Evolutionary conservation across 805 yeast genomes (phyloP).

Genomic region (Scheffersomyces ergatensis): DNA sequence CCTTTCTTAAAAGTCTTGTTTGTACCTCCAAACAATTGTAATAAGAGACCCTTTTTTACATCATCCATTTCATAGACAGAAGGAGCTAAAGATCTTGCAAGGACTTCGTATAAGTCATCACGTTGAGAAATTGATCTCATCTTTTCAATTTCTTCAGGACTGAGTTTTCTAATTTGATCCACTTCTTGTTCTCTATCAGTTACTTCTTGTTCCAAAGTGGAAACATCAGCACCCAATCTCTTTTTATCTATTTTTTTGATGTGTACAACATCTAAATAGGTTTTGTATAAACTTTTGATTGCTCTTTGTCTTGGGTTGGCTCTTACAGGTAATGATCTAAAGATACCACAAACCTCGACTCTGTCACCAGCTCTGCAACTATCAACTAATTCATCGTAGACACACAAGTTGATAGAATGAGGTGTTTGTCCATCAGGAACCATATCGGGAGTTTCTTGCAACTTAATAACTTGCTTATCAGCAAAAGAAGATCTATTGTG

Average conservation of each 20-base stretch:
- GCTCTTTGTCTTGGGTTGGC: constrained; percentile 83
- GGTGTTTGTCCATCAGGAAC: constrained; percentile 99
- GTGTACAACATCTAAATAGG: constrained; percentile 92
- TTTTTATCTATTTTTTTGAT: constrained; percentile 80
- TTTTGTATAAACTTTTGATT: constrained; percentile 80
- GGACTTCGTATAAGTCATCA: constrained; percentile 77
- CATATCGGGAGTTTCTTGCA: constrained; percentile 94
- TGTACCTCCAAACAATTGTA: constrained; percentile 95
- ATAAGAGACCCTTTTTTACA: constrained; percentile 89
- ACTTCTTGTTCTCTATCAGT: constrained; percentile 67
- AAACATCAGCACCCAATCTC: constrained; percentile 75
- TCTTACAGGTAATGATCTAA: constrained; percentile 88
- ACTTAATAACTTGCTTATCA: constrained; percentile 89
- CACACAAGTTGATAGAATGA: constrained; percentile 89
- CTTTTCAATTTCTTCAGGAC: constrained; percentile 64
- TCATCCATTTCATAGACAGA: constrained; percentile 95
- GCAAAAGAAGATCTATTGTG: constrained; percentile 93
- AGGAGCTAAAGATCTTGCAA: constrained; percentile 94
- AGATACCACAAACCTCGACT: constrained; percentile 91
- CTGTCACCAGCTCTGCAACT: constrained; percentile 95
- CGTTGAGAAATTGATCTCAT: constrained; percentile 64
- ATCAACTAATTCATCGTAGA: constrained; percentile 94
- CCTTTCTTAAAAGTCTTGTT: constrained; percentile 86
- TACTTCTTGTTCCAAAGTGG: constrained; percentile 55
- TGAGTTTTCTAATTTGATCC: constrained; percentile 69